Base-by-base conservation (phyloP, 2,329 filamentous ascomycete species). In the Trichoderma citrinoviride region DNA sequence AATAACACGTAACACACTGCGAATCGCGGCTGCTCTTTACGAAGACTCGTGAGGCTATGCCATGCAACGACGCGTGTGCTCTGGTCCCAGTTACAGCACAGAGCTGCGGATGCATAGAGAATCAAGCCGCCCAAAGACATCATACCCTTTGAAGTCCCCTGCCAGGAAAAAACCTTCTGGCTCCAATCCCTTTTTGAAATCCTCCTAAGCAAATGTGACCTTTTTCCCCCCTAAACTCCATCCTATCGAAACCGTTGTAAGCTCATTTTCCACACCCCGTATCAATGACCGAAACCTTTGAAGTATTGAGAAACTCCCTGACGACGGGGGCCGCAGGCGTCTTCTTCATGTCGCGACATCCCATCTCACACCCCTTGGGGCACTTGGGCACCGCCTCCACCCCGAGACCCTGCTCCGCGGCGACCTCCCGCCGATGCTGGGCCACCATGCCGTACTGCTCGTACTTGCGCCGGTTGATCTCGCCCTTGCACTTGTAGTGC, bases 361-460 rank as follows among this genome's bases (percentile, higher is more conserved):
- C 65, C 65, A 66, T 70, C 8, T 60, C 37, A 50, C 71, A 72
- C 3, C 17, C 43, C 17, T 33, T 33, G 0, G 57, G 27, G 46
- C 67, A 69, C 4, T 5, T 17, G 10, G 37, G 68, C 56, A 25
- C 64, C 49, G 6, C 46, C 46, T 52, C 68, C 49, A 3, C 40
- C 8, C 5, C 47, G 5, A 68, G n/a, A 0, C 64, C 64, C 7
- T 65, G 64, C n/a, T 66, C 47, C 3, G 8, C 49, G 1, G 69
- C 67, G 4, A 57, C 52, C 33, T 66, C 47, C 2, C 68, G 69
- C 33, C 71, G 71, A n/a, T 70, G 71, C 7, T 47, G 65, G 12
- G 69, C 70, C 57, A 71, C 44, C 53, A 52, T 65, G 37, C 68
- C 68, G 46, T 76, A 76, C 1, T 63, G 49, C 25, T 73, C 71